These are phyloP conservation scores for Fagus crenata DNA, from an alignment of 306 rosid species.

Conservation along the genomic window DNA sequence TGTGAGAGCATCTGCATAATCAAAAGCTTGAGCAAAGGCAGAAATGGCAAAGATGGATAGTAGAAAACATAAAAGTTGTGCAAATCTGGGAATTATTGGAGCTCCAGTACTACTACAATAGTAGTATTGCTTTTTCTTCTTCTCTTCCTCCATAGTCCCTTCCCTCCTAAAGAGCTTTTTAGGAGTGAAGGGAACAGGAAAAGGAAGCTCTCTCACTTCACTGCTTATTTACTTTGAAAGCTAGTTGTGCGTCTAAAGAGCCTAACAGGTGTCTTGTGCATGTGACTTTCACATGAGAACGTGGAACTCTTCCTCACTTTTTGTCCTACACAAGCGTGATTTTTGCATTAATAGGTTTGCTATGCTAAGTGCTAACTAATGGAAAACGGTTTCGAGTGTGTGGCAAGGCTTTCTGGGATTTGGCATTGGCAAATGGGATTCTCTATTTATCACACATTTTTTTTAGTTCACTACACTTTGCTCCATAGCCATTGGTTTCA, in stretches of 20 bases:
- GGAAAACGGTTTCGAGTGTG: constrained; percentile 23
- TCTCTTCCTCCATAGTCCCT: constrained; percentile 40
- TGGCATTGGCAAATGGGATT: constrained; percentile 3
- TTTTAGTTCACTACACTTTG: not conserved
- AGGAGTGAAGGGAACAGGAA: constrained; percentile 53
- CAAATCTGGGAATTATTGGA: constrained; percentile 17
- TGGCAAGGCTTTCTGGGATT: constrained; percentile 18
- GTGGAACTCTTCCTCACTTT: constrained; percentile 19
- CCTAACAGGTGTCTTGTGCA: constrained; percentile 28
- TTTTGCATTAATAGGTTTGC: constrained; percentile 14
- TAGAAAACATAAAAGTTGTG: constrained; percentile 36
- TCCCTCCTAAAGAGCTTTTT: constrained; percentile 45
- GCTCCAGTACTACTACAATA: not conserved
- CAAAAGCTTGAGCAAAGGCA: constrained; percentile 39
- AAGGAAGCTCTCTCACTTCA: constrained; percentile 15
- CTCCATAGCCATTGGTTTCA: not conserved
- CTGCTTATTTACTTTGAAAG: constrained; percentile 18
- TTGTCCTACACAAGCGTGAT: constrained; percentile 20
- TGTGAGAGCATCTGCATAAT: constrained; percentile 77
- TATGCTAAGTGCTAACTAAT: constrained; percentile 7
- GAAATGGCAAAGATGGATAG: constrained; percentile 36
- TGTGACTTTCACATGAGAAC: constrained; percentile 43
- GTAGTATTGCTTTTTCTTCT: constrained; percentile 12
- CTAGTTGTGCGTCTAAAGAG: constrained; percentile 9
- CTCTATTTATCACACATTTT: constrained; percentile 18